Conservation (phyloP, 257 asterid species). For the Nicotiana attenuata region DNA sequence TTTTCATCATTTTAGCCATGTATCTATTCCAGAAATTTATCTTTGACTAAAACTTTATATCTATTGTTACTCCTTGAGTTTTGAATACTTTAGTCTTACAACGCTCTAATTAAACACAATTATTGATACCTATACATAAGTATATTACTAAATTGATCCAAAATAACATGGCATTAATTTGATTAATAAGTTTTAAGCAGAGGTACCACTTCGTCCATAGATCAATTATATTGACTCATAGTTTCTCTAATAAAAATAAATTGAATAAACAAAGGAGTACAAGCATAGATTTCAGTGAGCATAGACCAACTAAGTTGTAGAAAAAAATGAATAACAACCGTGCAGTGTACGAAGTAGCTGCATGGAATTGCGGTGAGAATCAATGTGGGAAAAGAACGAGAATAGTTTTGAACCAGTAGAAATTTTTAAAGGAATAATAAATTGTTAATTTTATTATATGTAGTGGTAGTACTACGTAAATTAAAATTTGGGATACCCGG, state of each 20-base stretch:
- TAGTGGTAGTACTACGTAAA: background rate
- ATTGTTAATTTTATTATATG: background rate
- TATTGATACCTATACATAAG: too few relatives aligned
- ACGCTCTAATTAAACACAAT: background rate
- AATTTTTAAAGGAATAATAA: background rate
- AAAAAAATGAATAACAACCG: constrained; percentile 29
- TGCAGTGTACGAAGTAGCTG: constrained; percentile 51
- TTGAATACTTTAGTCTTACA: background rate
- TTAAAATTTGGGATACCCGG: background rate
- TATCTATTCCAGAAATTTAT: background rate
- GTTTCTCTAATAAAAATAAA: background rate
- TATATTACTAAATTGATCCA: too few relatives aligned
- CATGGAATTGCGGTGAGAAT: constrained; percentile 56
- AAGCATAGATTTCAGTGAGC: constrained; percentile 46
- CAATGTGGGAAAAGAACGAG: constrained; percentile 41
- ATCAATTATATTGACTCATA: constrained; percentile 10
- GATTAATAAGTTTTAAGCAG: background rate
- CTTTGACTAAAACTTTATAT: background rate
- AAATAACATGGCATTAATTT: too few relatives aligned
- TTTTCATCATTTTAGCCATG: background rate
- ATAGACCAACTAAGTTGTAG: constrained; percentile 24
- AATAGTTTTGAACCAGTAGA: background rate
- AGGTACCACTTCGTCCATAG: background rate
- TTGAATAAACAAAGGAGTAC: constrained; percentile 8
- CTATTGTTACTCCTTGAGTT: background rate